Conservation (phyloP, 2,329 filamentous ascomycete species). For the Colletotrichum karsti region DNA sequence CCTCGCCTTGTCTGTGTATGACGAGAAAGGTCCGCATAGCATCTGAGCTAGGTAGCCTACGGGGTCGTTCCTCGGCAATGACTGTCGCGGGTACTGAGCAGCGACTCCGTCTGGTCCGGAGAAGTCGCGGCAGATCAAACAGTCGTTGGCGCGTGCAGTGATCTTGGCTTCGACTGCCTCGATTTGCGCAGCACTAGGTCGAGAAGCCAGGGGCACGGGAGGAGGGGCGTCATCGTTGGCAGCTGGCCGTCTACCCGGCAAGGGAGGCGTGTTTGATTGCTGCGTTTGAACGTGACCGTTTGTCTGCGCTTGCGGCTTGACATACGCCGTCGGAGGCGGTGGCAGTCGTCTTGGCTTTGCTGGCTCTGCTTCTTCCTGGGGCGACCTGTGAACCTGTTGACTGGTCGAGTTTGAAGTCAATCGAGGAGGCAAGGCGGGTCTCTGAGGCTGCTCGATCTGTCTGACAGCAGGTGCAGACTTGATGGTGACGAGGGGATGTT, state of each 20-base stretch:
- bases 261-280: slow-evolving; percentile 23
- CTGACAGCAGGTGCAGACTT: slow-evolving; percentile 48
- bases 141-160: slow-evolving; percentile 50
- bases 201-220: slow-evolving; percentile 59
- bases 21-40: slow-evolving; percentile 82
- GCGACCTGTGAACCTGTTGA: slow-evolving; percentile 15
- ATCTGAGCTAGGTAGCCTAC: slow-evolving; percentile 80
- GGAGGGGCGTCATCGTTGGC: slow-evolving; percentile 50
- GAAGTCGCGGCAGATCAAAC: slow-evolving; percentile 88
- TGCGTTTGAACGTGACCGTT: slow-evolving; percentile 32
- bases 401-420: slow-evolving; percentile 59
- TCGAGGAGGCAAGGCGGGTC: slow-evolving; percentile 57
- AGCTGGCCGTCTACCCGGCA: slow-evolving; percentile 25
- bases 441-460: slow-evolving; percentile 39
- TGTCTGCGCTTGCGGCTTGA: slow-evolving; percentile 21
- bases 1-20: slow-evolving; percentile 88
- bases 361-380: slow-evolving; percentile 7
- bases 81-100: slow-evolving; percentile 76
- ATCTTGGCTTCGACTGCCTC: slow-evolving; percentile 49
- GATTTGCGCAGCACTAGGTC: slow-evolving; percentile 61
- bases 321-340: slow-evolving; percentile 19
- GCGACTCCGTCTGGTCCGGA: slow-evolving; percentile 82
- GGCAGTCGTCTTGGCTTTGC: slow-evolving; percentile 24
- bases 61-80: slow-evolving; percentile 72
- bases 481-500: slow-evolving; percentile 43